phyloP scores from a whole-genome alignment of 2,329 filamentous ascomycete genomes.

The Ceratocystis smalleyi region DNA sequence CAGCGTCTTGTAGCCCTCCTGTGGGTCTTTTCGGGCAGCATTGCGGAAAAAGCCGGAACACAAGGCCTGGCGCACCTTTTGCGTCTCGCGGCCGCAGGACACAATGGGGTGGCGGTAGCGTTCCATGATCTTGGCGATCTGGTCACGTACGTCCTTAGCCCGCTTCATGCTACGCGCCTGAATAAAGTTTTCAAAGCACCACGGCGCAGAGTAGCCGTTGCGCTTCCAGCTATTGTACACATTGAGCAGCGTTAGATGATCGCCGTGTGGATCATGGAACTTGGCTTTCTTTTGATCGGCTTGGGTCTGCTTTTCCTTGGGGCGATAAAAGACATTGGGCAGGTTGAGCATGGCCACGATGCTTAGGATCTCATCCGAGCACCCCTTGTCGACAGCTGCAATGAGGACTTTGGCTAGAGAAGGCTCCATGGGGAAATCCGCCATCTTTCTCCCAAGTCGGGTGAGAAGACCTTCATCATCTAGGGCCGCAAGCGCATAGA shows the following conservation, averaged over 20 bases:
- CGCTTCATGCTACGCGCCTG: constrained; percentile 78
- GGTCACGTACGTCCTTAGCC: constrained; percentile 81
- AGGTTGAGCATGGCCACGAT: constrained; percentile 92
- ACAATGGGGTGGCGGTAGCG: constrained; percentile 70
- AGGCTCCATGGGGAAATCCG: constrained; percentile 96
- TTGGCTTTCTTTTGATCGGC: constrained; percentile 96
- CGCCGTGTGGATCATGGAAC: constrained; percentile 87
- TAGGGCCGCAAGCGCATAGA: constrained; percentile 79
- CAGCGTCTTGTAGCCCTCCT: constrained; percentile 94
- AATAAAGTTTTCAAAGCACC: constrained; percentile 98
- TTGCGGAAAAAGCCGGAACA: constrained; percentile 95
- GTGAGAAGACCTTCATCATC: constrained; percentile 93
- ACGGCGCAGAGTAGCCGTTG: constrained; percentile 64
- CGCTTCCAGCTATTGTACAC: constrained; percentile 97
- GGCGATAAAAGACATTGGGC: constrained; percentile 78
- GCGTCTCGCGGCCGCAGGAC: constrained; percentile 75
- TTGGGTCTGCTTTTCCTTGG: constrained; percentile 91
- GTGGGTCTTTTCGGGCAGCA: constrained; percentile 81
- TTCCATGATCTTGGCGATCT: constrained; percentile 86
- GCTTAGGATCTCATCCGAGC: constrained; percentile 83
- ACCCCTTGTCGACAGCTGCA: constrained; percentile 69
- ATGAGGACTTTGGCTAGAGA: constrained; percentile 82
- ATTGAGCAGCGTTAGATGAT: constrained; percentile 87
- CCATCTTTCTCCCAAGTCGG: constrained; percentile 86
- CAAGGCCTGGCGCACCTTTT: constrained; percentile 72